phyloP scores from a whole-genome alignment of 306 rosid genomes.

The Rubus idaeus region DNA sequence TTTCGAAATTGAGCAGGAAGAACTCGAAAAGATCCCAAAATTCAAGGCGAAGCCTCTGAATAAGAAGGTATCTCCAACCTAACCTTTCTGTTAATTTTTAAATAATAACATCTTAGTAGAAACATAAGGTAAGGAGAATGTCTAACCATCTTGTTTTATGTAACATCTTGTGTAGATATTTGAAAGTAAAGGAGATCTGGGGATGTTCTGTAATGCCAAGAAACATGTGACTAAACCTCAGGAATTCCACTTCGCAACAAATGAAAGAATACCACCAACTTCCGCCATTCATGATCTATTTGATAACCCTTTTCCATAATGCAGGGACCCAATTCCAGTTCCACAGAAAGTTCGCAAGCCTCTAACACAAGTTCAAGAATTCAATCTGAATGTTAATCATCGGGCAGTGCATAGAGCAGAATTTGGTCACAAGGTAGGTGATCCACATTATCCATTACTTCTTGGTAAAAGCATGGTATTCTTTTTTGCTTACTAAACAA shows the following conservation, averaged over 20 bases:
- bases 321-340: constrained; percentile 94
- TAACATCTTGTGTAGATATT: constrained; percentile 52
- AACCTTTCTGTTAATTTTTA: too few relatives aligned
- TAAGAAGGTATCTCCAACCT: constrained; percentile 81
- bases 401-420: constrained; percentile 89
- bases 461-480: neutral
- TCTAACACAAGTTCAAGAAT: constrained; percentile 73
- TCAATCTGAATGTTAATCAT: constrained; percentile 53
- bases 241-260: constrained; percentile 92
- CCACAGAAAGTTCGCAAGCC: constrained; percentile 91
- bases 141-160: neutral
- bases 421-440: constrained; percentile 70
- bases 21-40: constrained; percentile 73
- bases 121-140: neutral
- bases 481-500: constrained; percentile 29
- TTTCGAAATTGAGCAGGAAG: constrained; percentile 80
- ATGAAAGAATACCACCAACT: constrained; percentile 79
- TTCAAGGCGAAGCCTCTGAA: constrained; percentile 89
- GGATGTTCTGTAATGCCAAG: constrained; percentile 70
- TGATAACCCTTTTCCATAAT: constrained; percentile 23
- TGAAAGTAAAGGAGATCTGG: constrained; percentile 92
- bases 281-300: constrained; percentile 58
- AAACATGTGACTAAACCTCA: constrained; percentile 72
- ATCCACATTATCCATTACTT: neutral
- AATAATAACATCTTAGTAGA: neutral